Evolutionary conservation across 331 rosid species (phyloP).

Genomic region (Phaseolus coccineus): DNA sequence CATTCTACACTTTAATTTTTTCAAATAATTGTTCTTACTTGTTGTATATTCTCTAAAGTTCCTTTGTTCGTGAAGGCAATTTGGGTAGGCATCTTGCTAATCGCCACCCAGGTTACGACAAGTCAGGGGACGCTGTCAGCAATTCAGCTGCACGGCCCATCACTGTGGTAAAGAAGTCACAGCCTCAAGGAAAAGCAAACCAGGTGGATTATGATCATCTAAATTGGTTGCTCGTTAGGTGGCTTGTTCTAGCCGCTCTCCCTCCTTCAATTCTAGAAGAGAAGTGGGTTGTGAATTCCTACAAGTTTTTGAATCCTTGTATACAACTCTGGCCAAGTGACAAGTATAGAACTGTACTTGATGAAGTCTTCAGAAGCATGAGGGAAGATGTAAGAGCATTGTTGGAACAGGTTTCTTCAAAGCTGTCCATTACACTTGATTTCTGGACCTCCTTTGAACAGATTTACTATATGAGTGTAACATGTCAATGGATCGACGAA

Average conservation of each 20-base stretch:
- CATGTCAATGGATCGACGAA: slow-evolving; percentile 92
- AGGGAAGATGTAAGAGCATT: slow-evolving; percentile 78
- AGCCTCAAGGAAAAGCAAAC: slow-evolving; percentile 67
- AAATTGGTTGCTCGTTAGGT: slow-evolving; percentile 88
- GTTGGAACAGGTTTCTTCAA: slow-evolving; percentile 78
- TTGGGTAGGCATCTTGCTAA: slow-evolving; percentile 91
- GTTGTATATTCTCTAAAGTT: slow-evolving; percentile 28
- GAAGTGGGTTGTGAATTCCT: slow-evolving; percentile 83
- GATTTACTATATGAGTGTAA: slow-evolving; percentile 83
- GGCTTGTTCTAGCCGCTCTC: slow-evolving; percentile 85
- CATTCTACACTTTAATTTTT: neutral
- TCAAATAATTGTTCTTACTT: slow-evolving; percentile 10
- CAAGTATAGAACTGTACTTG: slow-evolving; percentile 68
- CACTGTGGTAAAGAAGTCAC: slow-evolving; percentile 66
- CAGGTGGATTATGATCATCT: slow-evolving; percentile 85
- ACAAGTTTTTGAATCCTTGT: slow-evolving; percentile 82
- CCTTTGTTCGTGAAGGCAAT: slow-evolving; percentile 69
- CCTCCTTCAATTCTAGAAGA: slow-evolving; percentile 91
- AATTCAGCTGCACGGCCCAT: slow-evolving; percentile 59
- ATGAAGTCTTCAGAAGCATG: slow-evolving; percentile 84
- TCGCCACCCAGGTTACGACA: slow-evolving; percentile 95
- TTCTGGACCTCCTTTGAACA: slow-evolving; percentile 94
- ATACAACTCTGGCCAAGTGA: slow-evolving; percentile 87
- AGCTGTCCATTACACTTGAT: slow-evolving; percentile 83
- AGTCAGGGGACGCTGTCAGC: slow-evolving; percentile 67